A percentile compares a stretch with the other conserved stretches of the same genome.
Conservation (phyloP, 495 filamentous ascomycete species). For the Penicillium macrosclerotiorum region DNA sequence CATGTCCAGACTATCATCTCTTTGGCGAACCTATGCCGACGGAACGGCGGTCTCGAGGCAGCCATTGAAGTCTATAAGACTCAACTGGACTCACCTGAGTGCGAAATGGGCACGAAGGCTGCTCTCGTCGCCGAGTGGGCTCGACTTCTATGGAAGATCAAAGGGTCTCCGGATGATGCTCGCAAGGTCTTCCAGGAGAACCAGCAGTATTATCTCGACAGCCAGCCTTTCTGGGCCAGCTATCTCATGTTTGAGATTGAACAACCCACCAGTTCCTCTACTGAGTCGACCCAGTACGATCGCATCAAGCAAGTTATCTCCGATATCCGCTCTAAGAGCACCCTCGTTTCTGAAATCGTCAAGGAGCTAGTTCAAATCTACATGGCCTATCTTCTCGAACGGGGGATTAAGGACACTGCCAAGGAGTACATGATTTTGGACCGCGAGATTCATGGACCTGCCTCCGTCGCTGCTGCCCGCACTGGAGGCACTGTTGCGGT, state of each 20-base stretch:
- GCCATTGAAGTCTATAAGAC: constrained; percentile 83
- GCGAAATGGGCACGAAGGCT: constrained; percentile 79
- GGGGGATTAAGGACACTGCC: constrained; percentile 77
- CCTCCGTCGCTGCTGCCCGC: constrained; percentile 36
- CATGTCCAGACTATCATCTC: constrained; percentile 86
- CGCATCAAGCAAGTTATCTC: constrained; percentile 79
- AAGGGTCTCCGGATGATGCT: constrained; percentile 81
- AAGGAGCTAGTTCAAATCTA: constrained; percentile 79
- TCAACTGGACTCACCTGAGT: constrained; percentile 69
- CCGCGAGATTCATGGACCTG: constrained; percentile 74
- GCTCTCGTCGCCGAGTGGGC: constrained; percentile 90
- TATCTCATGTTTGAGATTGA: constrained; percentile 88
- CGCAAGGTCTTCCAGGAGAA: constrained; percentile 82
- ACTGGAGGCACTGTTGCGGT: constrained; percentile 27
- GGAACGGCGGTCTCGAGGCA: constrained; percentile 79
- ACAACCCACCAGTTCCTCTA: constrained; percentile 69
- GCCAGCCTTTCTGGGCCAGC: constrained; percentile 86
- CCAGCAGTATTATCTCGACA: constrained; percentile 81
- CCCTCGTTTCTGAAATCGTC: constrained; percentile 62
- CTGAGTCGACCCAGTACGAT: constrained; percentile 64
- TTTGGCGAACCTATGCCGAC: constrained; percentile 83
- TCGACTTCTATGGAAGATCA: constrained; percentile 82
- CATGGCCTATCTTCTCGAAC: constrained; percentile 79
- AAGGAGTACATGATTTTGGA: constrained; percentile 86
- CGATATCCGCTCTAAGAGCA: constrained; percentile 72